Evolutionary conservation across 73 alveolate genomes (phyloP).

Genomic region (Strombidium stylifer): DNA sequence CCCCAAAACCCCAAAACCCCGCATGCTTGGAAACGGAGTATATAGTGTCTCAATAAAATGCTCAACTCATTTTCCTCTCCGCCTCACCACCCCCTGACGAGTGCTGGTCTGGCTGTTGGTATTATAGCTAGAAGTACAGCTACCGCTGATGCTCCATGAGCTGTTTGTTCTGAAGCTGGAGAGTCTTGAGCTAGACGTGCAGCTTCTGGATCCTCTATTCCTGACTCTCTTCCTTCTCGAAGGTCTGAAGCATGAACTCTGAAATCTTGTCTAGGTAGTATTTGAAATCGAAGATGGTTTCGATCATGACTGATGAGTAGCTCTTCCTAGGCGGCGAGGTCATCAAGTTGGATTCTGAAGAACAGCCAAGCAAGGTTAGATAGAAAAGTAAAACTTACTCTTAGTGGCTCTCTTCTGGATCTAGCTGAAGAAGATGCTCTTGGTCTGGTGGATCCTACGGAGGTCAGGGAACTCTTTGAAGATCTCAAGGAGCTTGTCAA

Average conservation of each 20-base stretch:
- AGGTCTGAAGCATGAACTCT: conserved; percentile 9
- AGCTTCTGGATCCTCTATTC: too few relatives aligned
- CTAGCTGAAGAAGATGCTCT: conserved; percentile 9
- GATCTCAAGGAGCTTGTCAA: conserved; percentile 30
- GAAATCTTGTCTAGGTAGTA: conserved; percentile 37
- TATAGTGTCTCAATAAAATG: too few relatives aligned
- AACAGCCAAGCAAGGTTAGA: not conserved
- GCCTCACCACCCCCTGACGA: too few relatives aligned
- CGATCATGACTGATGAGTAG: conserved; percentile 36
- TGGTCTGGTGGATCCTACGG: conserved; percentile 5
- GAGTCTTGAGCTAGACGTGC: too few relatives aligned
- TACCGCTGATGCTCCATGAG: too few relatives aligned
- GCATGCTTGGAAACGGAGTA: too few relatives aligned
- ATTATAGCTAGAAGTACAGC: too few relatives aligned
- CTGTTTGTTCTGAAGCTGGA: too few relatives aligned
- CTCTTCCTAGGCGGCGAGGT: conserved; percentile 18
- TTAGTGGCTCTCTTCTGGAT: conserved; percentile 25
- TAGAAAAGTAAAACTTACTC: not conserved
- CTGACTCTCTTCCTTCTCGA: not conserved
- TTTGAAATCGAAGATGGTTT: conserved; percentile 20
- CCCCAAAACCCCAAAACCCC: too few relatives aligned
- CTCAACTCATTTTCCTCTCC: too few relatives aligned
- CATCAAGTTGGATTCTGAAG: conserved; percentile 11
- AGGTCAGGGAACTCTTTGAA: conserved; percentile 7
- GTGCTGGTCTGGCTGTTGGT: too few relatives aligned